phyloP scores from a whole-genome alignment of 2,329 filamentous ascomycete species.

The Pseudogymnoascus sp. region DNA sequence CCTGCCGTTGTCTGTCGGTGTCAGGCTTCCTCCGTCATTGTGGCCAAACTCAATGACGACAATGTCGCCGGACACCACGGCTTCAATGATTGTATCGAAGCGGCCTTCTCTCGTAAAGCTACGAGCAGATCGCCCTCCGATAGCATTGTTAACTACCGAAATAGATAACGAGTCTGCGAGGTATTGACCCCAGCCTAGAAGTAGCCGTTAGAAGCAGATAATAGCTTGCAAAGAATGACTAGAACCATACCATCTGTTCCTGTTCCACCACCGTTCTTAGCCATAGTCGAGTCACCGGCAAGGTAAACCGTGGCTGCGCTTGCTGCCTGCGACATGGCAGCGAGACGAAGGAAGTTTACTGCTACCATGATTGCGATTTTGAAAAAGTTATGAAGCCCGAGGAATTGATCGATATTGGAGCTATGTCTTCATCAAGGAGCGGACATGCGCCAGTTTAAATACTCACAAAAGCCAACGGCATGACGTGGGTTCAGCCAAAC shows the following conservation, averaged over 20 bases:
- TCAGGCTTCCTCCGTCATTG: slow-evolving; percentile 54
- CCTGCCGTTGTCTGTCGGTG: slow-evolving; percentile 52
- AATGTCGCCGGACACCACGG: slow-evolving; percentile 50
- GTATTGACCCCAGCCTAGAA: slow-evolving; percentile 21
- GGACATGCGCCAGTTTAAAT: background rate
- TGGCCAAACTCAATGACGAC: slow-evolving; percentile 67
- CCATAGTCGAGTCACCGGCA: slow-evolving; percentile 17
- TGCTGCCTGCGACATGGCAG: slow-evolving; percentile 6
- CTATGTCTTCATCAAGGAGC: background rate
- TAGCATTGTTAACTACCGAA: slow-evolving; percentile 45
- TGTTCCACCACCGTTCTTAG: slow-evolving; percentile 16
- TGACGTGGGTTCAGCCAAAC: background rate
- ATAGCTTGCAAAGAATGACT: too few species aligned
- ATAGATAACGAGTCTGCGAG: slow-evolving; percentile 9
- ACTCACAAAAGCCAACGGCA: background rate
- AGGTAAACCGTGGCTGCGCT: slow-evolving; percentile 9
- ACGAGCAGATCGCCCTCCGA: slow-evolving; percentile 56
- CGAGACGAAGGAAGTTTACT: slow-evolving; percentile 2
- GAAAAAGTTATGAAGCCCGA: background rate
- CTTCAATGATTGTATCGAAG: slow-evolving; percentile 47
- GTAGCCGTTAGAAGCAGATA: background rate
- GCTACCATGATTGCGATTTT: background rate
- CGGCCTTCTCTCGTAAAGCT: slow-evolving; percentile 59
- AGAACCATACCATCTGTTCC: slow-evolving; percentile 6
- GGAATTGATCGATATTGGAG: background rate